Conservation (phyloP, 305 asterid genomes). For the Fraxinus paxiana region DNA sequence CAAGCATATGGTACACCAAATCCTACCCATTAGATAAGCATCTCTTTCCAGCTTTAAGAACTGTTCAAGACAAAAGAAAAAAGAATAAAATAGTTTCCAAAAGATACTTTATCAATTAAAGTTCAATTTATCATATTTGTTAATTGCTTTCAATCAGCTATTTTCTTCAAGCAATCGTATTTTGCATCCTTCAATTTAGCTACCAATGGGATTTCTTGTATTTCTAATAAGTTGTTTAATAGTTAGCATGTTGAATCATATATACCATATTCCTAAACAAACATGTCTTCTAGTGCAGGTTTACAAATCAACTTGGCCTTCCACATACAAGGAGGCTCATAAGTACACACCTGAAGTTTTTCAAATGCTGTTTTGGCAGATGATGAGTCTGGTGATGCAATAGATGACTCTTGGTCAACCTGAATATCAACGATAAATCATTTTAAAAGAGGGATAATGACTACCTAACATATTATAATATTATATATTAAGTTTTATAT, state of each 20-base stretch:
- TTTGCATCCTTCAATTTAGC: conserved; percentile 6
- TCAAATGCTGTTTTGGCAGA: conserved; percentile 53
- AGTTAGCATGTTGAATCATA: background rate
- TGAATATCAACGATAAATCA: conserved; percentile 24
- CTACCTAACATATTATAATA: background rate
- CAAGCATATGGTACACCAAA: background rate
- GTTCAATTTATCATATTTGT: background rate
- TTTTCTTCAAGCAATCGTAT: conserved; percentile 5
- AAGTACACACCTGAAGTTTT: conserved; percentile 43
- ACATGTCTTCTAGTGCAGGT: conserved; percentile 7
- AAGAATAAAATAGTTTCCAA: background rate
- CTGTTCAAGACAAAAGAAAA: background rate
- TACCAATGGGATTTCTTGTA: background rate
- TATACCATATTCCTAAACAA: background rate
- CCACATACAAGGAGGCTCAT: background rate
- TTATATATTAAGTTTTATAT: background rate
- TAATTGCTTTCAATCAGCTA: background rate
- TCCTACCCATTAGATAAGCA: background rate
- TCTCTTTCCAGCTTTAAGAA: background rate
- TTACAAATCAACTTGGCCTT: background rate
- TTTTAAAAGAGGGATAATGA: background rate
- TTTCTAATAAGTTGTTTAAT: background rate
- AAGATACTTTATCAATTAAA: background rate
- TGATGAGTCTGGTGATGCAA: conserved; percentile 34
- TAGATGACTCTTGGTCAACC: conserved; percentile 42